A percentile compares a stretch with the other conserved stretches of the same genome.
phyloP scores from a whole-genome alignment of 1,284 basidiomycete species.

The Sphaerobolus stellatus region DNA sequence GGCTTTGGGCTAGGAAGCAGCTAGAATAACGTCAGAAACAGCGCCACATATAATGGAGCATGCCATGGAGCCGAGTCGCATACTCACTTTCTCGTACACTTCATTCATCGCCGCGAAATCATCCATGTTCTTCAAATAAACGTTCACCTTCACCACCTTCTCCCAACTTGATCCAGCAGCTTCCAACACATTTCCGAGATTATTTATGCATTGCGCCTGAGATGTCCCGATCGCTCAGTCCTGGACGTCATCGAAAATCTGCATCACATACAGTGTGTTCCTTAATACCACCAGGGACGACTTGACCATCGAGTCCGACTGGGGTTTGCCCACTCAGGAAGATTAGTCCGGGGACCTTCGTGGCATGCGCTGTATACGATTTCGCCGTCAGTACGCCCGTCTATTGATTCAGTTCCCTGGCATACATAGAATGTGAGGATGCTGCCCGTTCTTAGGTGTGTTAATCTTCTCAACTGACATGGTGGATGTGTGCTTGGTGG shows the following conservation, averaged over 20 bases:
- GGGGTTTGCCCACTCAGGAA: conserved; percentile 61
- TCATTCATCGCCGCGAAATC: conserved; percentile 57
- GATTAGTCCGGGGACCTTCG: conserved; percentile 54
- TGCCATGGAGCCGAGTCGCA: neutral
- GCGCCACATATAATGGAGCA: neutral
- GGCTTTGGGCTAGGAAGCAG: conserved; percentile 66
- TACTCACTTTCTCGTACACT: conserved; percentile 49
- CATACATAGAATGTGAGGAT: conserved; percentile 52
- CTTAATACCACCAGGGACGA: conserved; percentile 53
- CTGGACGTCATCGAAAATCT: neutral
- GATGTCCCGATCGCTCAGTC: conserved; percentile 1
- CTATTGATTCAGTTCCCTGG: conserved; percentile 14
- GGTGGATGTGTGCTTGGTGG: too few relatives aligned
- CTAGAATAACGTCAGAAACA: conserved; percentile 24
- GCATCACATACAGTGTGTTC: conserved; percentile 51
- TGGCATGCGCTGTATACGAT: conserved; percentile 46
- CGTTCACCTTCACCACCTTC: conserved; percentile 54
- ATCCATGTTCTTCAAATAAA: conserved; percentile 59
- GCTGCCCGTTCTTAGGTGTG: conserved; percentile 40
- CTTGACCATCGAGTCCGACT: conserved; percentile 43
- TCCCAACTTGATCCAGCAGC: conserved; percentile 58
- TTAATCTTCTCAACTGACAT: conserved; percentile 53
- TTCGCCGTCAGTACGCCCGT: neutral
- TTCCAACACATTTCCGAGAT: conserved; percentile 50
- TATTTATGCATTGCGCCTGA: conserved; percentile 55